A percentile compares a stretch with the other conserved stretches of the same genome.
Conservation (phyloP, 1,284 basidiomycete species). For the Leccinum subrobustum region DNA sequence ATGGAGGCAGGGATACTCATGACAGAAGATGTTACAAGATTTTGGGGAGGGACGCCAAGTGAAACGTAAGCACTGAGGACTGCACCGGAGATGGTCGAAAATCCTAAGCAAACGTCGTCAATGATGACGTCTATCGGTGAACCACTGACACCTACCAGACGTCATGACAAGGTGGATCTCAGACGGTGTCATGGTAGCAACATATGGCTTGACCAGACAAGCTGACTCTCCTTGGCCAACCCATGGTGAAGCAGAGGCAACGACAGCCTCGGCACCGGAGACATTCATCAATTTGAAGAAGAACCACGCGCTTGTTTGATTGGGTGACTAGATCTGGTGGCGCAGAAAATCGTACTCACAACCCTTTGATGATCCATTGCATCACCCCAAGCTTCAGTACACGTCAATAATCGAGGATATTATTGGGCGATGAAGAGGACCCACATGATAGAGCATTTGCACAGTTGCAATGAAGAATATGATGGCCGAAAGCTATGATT, state of each 20-base stretch:
- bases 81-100: conserved; percentile 89
- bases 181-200: conserved; percentile 85
- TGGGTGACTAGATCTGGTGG: background rate
- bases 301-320: conserved; percentile 71
- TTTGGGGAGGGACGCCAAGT: conserved; percentile 80
- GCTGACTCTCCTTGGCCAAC: conserved; percentile 88
- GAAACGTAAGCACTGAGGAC: conserved; percentile 84
- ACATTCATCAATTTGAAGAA: conserved; percentile 89
- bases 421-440: conserved; percentile 12
- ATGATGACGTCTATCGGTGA: background rate
- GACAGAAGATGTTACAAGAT: conserved; percentile 86
- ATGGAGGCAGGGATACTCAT: conserved; percentile 96
- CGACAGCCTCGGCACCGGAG: conserved; percentile 89
- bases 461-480: conserved; percentile 89
- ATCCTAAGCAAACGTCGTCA: conserved; percentile 40
- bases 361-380: conserved; percentile 85
- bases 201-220: conserved; percentile 83
- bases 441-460: conserved; percentile 79
- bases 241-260: conserved; percentile 89
- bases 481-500: conserved; percentile 61
- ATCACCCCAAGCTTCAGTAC: conserved; percentile 64
- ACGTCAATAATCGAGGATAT: background rate
- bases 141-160: conserved; percentile 55
- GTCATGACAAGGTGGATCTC: conserved; percentile 90
- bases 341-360: conserved; percentile 43